Percentiles rank a stretch among this genome's conserved stretches.
Conservation (phyloP, 139 green algal genomes). For the Volvox reticuliferus region DNA sequence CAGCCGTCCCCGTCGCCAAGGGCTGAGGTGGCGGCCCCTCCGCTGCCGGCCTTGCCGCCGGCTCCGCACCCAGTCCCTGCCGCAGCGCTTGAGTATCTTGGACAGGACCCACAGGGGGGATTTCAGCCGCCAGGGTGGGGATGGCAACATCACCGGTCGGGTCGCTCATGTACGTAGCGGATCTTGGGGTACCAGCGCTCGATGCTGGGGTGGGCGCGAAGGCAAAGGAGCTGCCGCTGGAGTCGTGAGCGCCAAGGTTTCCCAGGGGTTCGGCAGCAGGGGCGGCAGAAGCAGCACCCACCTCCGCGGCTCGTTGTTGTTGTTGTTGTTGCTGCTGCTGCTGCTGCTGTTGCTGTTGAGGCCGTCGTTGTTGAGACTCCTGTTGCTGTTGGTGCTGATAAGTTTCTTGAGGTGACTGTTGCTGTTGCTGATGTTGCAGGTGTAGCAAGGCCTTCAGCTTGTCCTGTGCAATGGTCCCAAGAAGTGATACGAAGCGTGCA, state of each 20-base stretch:
- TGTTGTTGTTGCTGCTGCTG: not conserved
- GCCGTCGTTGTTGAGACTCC: not conserved
- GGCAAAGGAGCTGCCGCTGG: not conserved
- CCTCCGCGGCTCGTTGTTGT: not conserved
- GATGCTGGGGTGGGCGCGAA: not conserved
- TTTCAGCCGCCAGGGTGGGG: not conserved
- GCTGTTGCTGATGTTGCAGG: too few relatives aligned
- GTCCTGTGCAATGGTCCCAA: too few relatives aligned
- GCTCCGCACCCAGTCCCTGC: not conserved
- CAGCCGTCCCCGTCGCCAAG: not conserved
- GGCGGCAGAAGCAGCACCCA: too few relatives aligned
- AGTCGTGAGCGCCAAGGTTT: not conserved
- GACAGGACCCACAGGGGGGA: not conserved
- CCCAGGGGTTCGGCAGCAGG: too few relatives aligned
- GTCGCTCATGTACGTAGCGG: not conserved
- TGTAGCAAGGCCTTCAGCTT: too few relatives aligned
- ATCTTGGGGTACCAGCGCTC: not conserved
- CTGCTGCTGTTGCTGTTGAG: not conserved
- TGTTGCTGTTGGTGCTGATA: constrained; percentile 14
- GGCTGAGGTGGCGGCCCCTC: not conserved
- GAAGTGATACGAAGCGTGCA: too few relatives aligned
- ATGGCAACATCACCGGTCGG: not conserved
- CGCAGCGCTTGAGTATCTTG: too few relatives aligned
- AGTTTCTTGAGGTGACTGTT: too few relatives aligned
- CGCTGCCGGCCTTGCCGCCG: not conserved